A percentile compares a stretch with the other conserved stretches of the same genome.
These are phyloP conservation scores for Ceratobasidium sp. DNA, from an alignment of 1,284 basidiomycete genomes.

Conservation along the genomic window DNA sequence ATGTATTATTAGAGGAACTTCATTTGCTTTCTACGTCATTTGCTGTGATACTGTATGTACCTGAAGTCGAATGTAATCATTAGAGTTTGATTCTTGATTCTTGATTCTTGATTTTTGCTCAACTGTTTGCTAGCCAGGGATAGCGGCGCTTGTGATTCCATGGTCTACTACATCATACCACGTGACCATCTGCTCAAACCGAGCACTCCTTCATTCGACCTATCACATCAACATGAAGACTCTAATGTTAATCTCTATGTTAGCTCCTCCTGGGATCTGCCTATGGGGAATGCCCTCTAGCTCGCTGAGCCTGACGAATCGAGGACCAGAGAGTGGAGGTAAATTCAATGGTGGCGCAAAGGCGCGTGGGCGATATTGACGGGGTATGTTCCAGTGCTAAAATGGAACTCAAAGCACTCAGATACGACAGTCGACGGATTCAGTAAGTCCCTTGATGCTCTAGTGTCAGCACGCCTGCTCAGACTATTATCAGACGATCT, in stretches of 20 bases:
- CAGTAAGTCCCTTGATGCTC: not conserved
- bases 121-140: no score
- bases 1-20: no score
- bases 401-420: not conserved
- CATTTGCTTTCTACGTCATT: no score
- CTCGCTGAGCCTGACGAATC: not conserved
- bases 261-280: not conserved
- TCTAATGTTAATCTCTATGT: not conserved
- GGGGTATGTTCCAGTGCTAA: not conserved
- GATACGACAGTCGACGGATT: not conserved
- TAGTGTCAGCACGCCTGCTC: not conserved
- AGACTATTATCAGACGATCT: constrained; percentile 7
- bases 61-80: no score
- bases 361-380: no score
- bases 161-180: not conserved
- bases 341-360: not conserved
- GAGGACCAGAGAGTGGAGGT: not conserved
- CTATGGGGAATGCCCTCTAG: not conserved
- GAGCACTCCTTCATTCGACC: not conserved
- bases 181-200: constrained; percentile 3
- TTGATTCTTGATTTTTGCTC: no score
- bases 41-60: no score
- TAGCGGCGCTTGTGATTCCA: not conserved
- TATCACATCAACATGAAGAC: not conserved
- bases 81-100: no score